Base-by-base conservation (phyloP, 306 rosid genomes). In the Lotus japonicus region DNA sequence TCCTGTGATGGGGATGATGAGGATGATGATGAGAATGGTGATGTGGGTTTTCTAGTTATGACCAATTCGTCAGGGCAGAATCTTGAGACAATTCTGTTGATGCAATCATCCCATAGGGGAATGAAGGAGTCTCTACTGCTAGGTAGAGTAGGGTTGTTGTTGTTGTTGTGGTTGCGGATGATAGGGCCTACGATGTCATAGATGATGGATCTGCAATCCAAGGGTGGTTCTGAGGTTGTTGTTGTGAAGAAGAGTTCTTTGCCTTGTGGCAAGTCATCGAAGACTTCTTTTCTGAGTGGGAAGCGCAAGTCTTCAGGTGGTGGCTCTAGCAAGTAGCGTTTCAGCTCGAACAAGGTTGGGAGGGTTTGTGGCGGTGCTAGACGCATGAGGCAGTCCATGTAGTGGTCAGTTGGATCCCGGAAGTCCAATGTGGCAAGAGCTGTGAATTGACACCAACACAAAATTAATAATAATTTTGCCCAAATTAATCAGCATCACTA, bases 91-190 rank as follows among this genome's bases (percentile, higher is more conserved):
- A 88, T n/a, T 45, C 88, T 60, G 44, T 90, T 94, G 77, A 94
- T 81, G 82, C 95, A 88, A 59, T 94, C 97, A 70, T 94, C 99
- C 99, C 99, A 94, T 3, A 90, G 78, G 52, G 82, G 72, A 38
- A 94, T 84, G 75, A 81, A 83, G 1, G 97, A 88, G 28, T 94
- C 99, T 43, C 96, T 75, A 41, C 81, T 56, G 64, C 66, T 33
- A 80, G 23, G 9, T 50, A 77, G 71, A 45, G 84, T 68, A 64
- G 88, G 86, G 80, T 68, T 26, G 31, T 26, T 26, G 31, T 21
- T 21, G 26, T 21, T 26, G 31, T 26, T 26, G 26, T 21, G 73
- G 70, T 58, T 36, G 23, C 96, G 79, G 11, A 90, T 68, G 14
- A 90, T 77, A 46, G 97, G 87, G 38, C 86, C 72, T 3, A 88